Evolutionary conservation across 2,329 filamentous ascomycete species (phyloP).

Genomic region (Piedraia hortae): DNA sequence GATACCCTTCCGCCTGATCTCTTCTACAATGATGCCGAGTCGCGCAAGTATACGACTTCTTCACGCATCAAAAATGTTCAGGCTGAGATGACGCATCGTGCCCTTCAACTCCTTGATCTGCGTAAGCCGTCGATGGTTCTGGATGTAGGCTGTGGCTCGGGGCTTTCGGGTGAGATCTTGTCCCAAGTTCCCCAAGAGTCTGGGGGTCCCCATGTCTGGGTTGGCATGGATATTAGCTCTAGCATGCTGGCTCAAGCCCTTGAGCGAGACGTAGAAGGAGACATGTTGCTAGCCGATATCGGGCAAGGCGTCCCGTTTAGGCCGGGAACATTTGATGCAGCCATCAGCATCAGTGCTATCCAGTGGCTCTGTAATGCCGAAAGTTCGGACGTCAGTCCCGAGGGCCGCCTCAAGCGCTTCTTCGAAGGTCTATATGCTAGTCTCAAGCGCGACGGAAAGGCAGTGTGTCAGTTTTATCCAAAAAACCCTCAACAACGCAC

Average conservation of each 20-base stretch:
- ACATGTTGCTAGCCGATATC: conserved; percentile 81
- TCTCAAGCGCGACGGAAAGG: conserved; percentile 56
- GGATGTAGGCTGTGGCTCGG: conserved; percentile 88
- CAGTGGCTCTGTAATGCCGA: conserved; percentile 98
- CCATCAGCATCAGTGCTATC: conserved; percentile 83
- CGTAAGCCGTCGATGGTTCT: conserved; percentile 60
- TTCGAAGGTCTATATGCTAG: conserved; percentile 80
- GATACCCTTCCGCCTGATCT: conserved; percentile 85
- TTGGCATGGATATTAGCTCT: conserved; percentile 87
- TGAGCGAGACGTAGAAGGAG: conserved; percentile 73
- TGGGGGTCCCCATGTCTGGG: conserved; percentile 72
- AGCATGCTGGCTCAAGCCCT: conserved; percentile 94
- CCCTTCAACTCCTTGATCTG: conserved; percentile 72
- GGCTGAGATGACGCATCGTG: conserved; percentile 76
- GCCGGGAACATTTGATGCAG: conserved; percentile 75
- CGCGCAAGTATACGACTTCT: conserved; percentile 88
- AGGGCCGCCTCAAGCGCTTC: conserved; percentile 54
- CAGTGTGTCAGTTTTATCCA: conserved; percentile 93
- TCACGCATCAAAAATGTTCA: conserved; percentile 92
- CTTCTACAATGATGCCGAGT: conserved; percentile 89
- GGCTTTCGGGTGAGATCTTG: conserved; percentile 80
- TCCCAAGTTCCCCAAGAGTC: conserved; percentile 40
- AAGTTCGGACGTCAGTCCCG: conserved; percentile 53
- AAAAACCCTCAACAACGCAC: conserved; percentile 76
- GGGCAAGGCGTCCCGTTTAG: conserved; percentile 89